Conservation (phyloP, 441 rosid genomes). For the Isatis lusitanica region DNA sequence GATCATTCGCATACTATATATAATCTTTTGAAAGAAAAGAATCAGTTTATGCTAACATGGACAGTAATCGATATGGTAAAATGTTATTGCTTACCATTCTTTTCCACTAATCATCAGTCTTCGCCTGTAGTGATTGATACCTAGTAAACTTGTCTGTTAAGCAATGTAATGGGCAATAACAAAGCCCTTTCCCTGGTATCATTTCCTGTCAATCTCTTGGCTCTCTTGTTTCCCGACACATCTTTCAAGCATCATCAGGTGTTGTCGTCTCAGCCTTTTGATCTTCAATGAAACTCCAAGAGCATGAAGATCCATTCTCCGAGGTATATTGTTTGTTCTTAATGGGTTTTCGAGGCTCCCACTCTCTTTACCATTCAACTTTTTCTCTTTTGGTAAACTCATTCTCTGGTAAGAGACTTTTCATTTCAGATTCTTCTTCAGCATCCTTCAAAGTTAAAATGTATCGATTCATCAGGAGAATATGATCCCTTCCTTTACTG, state of each 20-base stretch:
- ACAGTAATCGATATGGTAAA: neutral
- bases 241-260: conserved; percentile 80
- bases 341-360: conserved; percentile 28
- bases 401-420: neutral
- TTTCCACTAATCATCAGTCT: conserved; percentile 78
- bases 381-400: too few relatives aligned
- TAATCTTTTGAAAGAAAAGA: neutral
- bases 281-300: conserved; percentile 89
- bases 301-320: conserved; percentile 88
- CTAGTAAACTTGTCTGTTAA: conserved; percentile 72
- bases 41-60: conserved; percentile 19
- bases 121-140: conserved; percentile 82
- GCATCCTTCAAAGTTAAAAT: conserved; percentile 37
- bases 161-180: conserved; percentile 51
- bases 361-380: neutral
- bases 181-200: conserved; percentile 43
- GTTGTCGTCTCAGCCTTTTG: conserved; percentile 90
- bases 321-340: conserved; percentile 41
- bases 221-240: conserved; percentile 58
- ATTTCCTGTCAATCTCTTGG: conserved; percentile 40
- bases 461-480: conserved; percentile 55
- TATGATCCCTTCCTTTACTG: conserved; percentile 20
- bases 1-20: conserved; percentile 58
- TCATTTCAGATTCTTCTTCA: conserved; percentile 38
- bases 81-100: conserved; percentile 59